Conservation (phyloP, 768 basidiomycete species). For the Floccularia luteovirens region DNA sequence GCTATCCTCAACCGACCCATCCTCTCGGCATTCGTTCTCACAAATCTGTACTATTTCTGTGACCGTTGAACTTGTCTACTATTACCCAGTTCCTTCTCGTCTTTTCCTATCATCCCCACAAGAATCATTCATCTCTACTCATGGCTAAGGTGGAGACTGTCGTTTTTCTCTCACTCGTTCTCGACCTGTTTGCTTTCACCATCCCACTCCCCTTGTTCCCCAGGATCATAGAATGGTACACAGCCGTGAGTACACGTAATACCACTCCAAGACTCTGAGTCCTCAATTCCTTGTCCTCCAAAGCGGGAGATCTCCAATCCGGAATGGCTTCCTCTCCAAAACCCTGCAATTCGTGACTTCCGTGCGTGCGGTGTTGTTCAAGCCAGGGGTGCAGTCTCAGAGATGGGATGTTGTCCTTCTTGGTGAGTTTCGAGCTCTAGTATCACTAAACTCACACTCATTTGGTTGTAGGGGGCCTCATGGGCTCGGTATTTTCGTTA, state of each 20-base stretch:
- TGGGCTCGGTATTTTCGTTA: slow-evolving; percentile 92
- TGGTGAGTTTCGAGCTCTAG: slow-evolving; percentile 33
- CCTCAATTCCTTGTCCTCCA: slow-evolving; percentile 4
- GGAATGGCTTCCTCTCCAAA: slow-evolving; percentile 60
- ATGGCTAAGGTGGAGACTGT: slow-evolving; percentile 72
- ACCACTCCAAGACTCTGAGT: not conserved
- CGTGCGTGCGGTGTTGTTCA: slow-evolving; percentile 60
- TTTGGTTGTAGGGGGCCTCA: slow-evolving; percentile 56
- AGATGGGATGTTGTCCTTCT: slow-evolving; percentile 94
- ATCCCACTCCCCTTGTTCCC: slow-evolving; percentile 96
- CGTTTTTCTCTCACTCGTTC: slow-evolving; percentile 84
- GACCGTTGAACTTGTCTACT: not conserved
- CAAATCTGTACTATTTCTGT: too few species aligned
- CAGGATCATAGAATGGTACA: slow-evolving; percentile 94
- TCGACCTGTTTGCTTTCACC: slow-evolving; percentile 89
- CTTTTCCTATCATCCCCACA: not conserved
- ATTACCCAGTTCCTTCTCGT: not conserved
- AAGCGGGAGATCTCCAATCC: slow-evolving; percentile 73
- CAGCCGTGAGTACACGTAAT: slow-evolving; percentile 37
- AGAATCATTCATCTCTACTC: not conserved
- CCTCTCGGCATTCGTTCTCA: not conserved
- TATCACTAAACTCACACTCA: slow-evolving; percentile 1
- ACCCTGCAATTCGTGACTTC: slow-evolving; percentile 63
- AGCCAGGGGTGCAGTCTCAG: slow-evolving; percentile 49
- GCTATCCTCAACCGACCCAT: not conserved